These are phyloP conservation scores for Cladosporium sp. DNA, from an alignment of 2,329 filamentous ascomycete genomes.

Conservation along the genomic window DNA sequence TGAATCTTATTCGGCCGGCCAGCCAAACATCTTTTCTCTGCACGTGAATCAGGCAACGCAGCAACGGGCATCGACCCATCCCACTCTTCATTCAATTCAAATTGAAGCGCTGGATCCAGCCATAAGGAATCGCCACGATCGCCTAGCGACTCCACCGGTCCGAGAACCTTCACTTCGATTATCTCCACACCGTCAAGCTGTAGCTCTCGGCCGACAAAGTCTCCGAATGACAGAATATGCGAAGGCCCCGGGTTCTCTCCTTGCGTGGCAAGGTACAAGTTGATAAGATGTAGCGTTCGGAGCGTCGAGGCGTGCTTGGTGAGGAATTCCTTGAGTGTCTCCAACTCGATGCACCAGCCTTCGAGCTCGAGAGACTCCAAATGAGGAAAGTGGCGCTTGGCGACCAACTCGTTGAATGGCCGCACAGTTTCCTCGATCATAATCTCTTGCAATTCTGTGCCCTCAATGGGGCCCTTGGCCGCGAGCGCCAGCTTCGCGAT, in stretches of 20 bases:
- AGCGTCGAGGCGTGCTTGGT: not conserved
- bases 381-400: not conserved
- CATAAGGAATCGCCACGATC: not conserved
- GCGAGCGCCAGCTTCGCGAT: not conserved
- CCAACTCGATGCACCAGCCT: slow-evolving; percentile 3
- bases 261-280: not conserved
- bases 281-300: slow-evolving; percentile 1
- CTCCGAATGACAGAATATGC: not conserved
- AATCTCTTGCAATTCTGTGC: not conserved
- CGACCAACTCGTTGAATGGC: not conserved
- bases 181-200: not conserved
- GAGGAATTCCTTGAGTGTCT: not conserved
- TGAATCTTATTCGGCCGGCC: not conserved
- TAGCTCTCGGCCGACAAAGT: not conserved
- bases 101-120: not conserved
- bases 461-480: slow-evolving; percentile 2
- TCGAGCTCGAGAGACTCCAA: slow-evolving; percentile 1
- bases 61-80: not conserved
- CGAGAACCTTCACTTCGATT: not conserved
- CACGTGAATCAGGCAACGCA: not conserved
- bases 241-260: not conserved
- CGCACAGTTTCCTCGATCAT: not conserved
- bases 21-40: not conserved
- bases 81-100: not conserved
- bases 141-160: not conserved